phyloP scores from a whole-genome alignment of 2,329 filamentous ascomycete species.

The Neonectria hederae region DNA sequence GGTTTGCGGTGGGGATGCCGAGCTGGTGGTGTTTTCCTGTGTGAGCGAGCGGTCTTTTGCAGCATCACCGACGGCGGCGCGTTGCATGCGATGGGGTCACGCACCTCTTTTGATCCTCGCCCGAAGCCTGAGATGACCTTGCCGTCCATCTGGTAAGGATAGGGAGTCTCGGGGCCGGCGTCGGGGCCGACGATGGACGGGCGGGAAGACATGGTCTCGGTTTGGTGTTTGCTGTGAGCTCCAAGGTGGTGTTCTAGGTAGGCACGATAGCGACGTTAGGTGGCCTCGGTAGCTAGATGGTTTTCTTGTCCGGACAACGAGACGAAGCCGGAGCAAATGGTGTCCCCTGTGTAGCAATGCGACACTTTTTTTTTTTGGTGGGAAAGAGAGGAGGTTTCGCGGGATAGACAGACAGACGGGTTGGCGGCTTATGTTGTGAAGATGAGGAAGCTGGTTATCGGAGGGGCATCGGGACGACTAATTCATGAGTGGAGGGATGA shows the following conservation, averaged over 20 bases:
- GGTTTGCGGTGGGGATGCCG: constrained; percentile 95
- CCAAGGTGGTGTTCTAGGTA: background rate
- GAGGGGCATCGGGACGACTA: constrained; percentile 11
- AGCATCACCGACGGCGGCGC: background rate
- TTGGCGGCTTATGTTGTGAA: constrained; percentile 8
- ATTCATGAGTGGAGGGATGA: background rate
- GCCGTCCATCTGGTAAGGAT: constrained; percentile 84
- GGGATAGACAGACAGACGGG: background rate
- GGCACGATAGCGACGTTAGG: background rate
- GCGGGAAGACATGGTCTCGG: constrained; percentile 53
- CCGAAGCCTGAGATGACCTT: constrained; percentile 94
- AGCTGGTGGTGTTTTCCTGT: constrained; percentile 63
- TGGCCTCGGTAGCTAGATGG: background rate
- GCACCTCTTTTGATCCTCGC: constrained; percentile 88
- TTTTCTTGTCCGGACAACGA: background rate
- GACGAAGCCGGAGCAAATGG: background rate
- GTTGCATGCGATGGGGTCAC: background rate
- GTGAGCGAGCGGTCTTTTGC: background rate
- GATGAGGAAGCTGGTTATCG: constrained; percentile 11
- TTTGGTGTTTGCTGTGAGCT: background rate
- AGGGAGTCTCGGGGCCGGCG: constrained; percentile 78
- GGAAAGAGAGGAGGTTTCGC: background rate
- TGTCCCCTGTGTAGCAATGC: background rate
- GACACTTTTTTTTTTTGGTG: background rate
- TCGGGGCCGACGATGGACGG: constrained; percentile 78